Evolutionary conservation across 192 early-diverging fungal species (phyloP), one percentile per base, ranked within the genome.

Genomic region (Jimgerdemannia lactiflua): DNA sequence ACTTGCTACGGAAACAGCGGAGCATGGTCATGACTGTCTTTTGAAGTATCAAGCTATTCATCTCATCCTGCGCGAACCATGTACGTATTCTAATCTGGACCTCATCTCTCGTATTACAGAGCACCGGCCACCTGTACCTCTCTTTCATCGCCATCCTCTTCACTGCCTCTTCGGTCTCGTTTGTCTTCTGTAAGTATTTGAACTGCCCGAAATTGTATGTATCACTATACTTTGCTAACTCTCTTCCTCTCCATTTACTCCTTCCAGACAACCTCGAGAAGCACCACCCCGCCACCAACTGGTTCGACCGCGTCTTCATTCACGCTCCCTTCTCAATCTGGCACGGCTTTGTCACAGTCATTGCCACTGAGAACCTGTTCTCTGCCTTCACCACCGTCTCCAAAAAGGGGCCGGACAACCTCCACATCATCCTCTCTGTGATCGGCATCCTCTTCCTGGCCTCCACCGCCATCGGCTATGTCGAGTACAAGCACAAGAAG

Each of bases 241-340:
- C 39, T 18, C 7, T 17, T 42, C 20, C 72, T 67, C 42, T n/a
- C 40, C 43, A 63, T 17, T 8, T 65, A 29, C 67, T 65, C 65
- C 41, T 59, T 67, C 20, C 70, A 78, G 77, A 86, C 82, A 78
- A 80, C 71, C 75, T 89, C 42, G 75, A 80, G 70, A 72, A 79
- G 40, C 70, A 82, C 39, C 78, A 74, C 44, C 78, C 79, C 10
- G 59, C 84, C 17, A 70, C 68, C 10, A 79, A 73, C 42, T 64
- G 71, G 71, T 68, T 66, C 20, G 86, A 93, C 63, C 74, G 65
- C 20, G 3, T 92, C 43, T 88, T 90, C 67, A 76, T 91, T 42
- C 89, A 90, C 77, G 86, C 89, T 54, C 92, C 92, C 75, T 88
- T 93, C 86, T 90, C 89, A 44, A 79, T 91, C 41, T 91, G 87